Evolutionary conservation across 2,329 filamentous ascomycete genomes (phyloP).

Genomic region (Cytospora chrysosperma): DNA sequence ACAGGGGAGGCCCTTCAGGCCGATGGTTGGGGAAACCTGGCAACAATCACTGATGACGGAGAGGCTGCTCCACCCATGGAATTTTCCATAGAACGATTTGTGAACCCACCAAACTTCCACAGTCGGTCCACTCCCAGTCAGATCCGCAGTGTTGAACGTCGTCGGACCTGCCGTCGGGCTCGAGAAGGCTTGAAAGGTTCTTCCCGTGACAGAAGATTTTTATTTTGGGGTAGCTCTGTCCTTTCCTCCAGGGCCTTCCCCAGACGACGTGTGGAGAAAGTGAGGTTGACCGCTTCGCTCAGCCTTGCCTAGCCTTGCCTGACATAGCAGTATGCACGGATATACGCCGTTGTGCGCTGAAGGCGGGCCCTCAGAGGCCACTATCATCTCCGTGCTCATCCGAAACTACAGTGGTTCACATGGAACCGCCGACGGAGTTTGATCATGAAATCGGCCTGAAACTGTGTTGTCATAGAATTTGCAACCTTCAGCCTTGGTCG

Average conservation of each 20-base stretch:
- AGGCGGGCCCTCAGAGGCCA: background rate
- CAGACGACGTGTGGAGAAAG: slow-evolving; percentile 10
- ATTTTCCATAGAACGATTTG: slow-evolving; percentile 25
- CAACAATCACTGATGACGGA: slow-evolving; percentile 12
- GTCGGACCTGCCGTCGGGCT: slow-evolving; percentile 15
- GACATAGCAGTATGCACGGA: background rate
- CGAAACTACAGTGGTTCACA: slow-evolving; percentile 1
- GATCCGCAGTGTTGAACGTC: slow-evolving; percentile 10
- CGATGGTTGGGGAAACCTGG: slow-evolving; percentile 22
- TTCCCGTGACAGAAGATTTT: background rate
- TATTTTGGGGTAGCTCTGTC: background rate
- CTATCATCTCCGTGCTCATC: slow-evolving; percentile 21
- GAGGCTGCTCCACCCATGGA: slow-evolving; percentile 21
- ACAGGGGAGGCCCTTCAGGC: background rate
- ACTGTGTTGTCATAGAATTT: background rate
- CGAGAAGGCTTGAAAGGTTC: background rate
- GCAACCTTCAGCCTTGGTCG: slow-evolving; percentile 1
- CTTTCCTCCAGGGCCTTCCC: slow-evolving; percentile 17
- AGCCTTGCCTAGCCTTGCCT: slow-evolving; percentile 18
- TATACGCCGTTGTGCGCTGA: background rate
- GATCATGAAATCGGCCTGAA: slow-evolving; percentile 5
- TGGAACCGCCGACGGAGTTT: slow-evolving; percentile 10
- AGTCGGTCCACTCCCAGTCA: slow-evolving; percentile 12
- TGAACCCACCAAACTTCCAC: slow-evolving; percentile 20
- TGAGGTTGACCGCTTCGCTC: slow-evolving; percentile 3